Percentiles rank a stretch among this genome's conserved stretches.
phyloP scores from a whole-genome alignment of 257 asterid species.

The Przewalskia tangutica region DNA sequence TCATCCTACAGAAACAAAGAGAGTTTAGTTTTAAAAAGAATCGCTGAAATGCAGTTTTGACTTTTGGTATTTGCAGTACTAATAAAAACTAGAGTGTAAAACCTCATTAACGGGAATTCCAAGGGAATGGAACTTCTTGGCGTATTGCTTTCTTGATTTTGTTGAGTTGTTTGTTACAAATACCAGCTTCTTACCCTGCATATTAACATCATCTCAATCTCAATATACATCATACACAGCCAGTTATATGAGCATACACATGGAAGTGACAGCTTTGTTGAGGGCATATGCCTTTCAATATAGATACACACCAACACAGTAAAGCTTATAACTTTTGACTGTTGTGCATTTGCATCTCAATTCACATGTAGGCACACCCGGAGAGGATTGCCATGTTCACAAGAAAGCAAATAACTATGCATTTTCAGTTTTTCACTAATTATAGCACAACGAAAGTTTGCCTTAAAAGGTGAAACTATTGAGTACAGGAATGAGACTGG shows the following conservation, averaged over 20 bases:
- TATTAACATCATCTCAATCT: neutral
- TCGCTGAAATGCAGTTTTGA: neutral
- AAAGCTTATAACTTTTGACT: too few species aligned
- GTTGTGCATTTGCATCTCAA: too few species aligned
- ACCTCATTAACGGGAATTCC: slow-evolving; percentile 81
- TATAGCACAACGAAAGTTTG: neutral
- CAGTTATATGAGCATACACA: neutral
- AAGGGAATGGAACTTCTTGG: slow-evolving; percentile 65
- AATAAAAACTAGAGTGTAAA: neutral
- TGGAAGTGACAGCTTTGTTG: neutral
- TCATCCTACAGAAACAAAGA: slow-evolving; percentile 50
- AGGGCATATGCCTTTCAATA: neutral
- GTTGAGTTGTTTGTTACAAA: slow-evolving; percentile 93
- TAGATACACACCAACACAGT: neutral
- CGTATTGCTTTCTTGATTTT: slow-evolving; percentile 68
- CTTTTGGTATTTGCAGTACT: neutral
- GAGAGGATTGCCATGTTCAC: too few species aligned
- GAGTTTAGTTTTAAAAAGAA: neutral
- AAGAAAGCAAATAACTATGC: neutral
- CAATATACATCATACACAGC: neutral
- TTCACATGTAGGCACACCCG: too few species aligned
- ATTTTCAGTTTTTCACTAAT: neutral
- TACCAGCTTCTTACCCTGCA: slow-evolving; percentile 77
- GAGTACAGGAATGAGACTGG: neutral
- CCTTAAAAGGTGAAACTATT: neutral